Percentiles rank a stretch among this genome's conserved stretches.
These are phyloP conservation scores for Fusarium brevicatenulatum DNA, from an alignment of 2,329 filamentous ascomycete genomes.

Conservation along the genomic window DNA sequence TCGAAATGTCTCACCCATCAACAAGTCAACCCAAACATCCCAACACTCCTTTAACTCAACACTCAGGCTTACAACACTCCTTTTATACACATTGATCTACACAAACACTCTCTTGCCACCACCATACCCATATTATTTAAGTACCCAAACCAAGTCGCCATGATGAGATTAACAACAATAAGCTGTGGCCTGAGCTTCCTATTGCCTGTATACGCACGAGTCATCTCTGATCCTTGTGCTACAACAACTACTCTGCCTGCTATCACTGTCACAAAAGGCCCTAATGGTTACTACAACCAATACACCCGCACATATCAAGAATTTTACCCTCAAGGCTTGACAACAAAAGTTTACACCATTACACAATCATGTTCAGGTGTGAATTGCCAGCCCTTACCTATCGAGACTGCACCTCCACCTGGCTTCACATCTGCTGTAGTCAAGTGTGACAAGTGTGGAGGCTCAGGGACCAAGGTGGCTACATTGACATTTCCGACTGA, in stretches of 20 bases:
- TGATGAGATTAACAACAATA: neutral
- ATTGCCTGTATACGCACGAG: neutral
- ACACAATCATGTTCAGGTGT: slow-evolving; percentile 6
- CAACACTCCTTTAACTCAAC: neutral
- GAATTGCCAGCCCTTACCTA: neutral
- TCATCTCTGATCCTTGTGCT: neutral
- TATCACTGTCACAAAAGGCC: neutral
- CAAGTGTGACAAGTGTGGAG: slow-evolving; percentile 6
- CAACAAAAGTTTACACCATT: neutral
- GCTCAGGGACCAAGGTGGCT: neutral
- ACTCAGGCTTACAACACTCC: neutral
- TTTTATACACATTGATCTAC: neutral
- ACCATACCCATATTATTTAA: neutral
- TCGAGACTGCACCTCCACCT: slow-evolving; percentile 11
- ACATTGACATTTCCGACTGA: slow-evolving; percentile 8
- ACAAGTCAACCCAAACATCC: neutral
- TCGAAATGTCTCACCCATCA: neutral
- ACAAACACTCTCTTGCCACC: neutral
- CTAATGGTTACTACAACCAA: neutral
- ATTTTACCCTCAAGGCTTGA: neutral
- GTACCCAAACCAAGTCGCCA: neutral
- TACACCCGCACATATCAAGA: slow-evolving; percentile 17
- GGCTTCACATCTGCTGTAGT: slow-evolving; percentile 11
- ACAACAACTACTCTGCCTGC: neutral
- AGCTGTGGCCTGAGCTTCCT: neutral